Evolutionary conservation across 768 basidiomycete species (phyloP), one percentile per base, ranked within the genome.

Genomic region (Albatrellus ellisii): DNA sequence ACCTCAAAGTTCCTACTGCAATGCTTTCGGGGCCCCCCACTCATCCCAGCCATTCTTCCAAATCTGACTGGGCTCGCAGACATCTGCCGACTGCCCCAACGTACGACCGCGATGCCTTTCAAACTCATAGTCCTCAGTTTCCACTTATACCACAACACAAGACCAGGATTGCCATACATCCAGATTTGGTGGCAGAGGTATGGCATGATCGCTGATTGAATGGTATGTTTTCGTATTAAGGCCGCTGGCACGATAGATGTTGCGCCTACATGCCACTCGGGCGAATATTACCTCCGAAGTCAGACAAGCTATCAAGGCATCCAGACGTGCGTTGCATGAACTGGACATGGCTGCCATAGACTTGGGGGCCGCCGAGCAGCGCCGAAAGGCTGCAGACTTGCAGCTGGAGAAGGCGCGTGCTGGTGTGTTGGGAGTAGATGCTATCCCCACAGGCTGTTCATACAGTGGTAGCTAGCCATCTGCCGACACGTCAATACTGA

Each of bases 321-420:
- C 42, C 12, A 41, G 41, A 18, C 44, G 72, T 14, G 75, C 75
- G 14, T 53, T 74, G 31, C 72, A 76, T 36, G 82, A 85, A 50
- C 57, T 80, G 8, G 77, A 79, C 17, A 59, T 73, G 52, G 63
- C 75, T 25, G 62, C 61, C 28, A 61, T 82, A 27, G 82, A 86
- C 45, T 55, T 81, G 43, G 67, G 67, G 42, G 68, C 68, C 28
- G 74, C 74, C 14, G 73, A 75, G 61, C 61, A 62, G 41, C 68
- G 79, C 41, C 69, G 78, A 41, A 69, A 64, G 49, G 62, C 75
- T 15, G 73, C 79, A 18, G 72, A 73, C 42, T 50, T 50, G 48
- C 78, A 79, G 48, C 57, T 79, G 44, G 75, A 79, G 55, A 70
- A 69, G 57, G 80, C 80, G 43, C 66, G 69, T 17, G 60, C 59